Conservation (phyloP, 2,329 filamentous ascomycete species). For the Xylaria sp. region DNA sequence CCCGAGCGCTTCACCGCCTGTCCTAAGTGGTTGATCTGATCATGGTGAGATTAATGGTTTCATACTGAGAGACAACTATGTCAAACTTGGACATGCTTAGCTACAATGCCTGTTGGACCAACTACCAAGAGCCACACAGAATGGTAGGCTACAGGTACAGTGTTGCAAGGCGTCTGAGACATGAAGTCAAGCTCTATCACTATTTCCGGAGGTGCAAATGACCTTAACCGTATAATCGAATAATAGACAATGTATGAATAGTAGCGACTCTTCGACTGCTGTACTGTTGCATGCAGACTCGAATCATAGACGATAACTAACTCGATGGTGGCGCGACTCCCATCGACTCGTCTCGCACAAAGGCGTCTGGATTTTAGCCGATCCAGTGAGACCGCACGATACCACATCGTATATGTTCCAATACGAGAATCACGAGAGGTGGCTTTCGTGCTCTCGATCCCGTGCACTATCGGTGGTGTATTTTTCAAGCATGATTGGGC, state of each 20-base stretch:
- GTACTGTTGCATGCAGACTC: background rate
- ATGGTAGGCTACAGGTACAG: background rate
- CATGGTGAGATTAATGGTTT: background rate
- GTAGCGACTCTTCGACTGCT: background rate
- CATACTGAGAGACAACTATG: background rate
- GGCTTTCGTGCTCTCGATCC: slow-evolving; percentile 5
- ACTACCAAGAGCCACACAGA: background rate
- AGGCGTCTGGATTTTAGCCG: slow-evolving; percentile 21
- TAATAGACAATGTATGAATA: background rate
- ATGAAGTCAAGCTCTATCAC: background rate
- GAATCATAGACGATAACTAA: slow-evolving; percentile 14
- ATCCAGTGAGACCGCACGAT: slow-evolving; percentile 15
- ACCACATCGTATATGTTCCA: slow-evolving; percentile 28
- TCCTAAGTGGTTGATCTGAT: background rate
- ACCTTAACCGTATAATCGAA: background rate
- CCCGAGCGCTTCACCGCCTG: background rate
- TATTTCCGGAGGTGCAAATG: background rate
- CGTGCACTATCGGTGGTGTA: background rate
- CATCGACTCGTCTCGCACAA: slow-evolving; percentile 12
- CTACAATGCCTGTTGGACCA: background rate
- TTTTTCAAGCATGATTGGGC: slow-evolving; percentile 5
- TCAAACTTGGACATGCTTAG: background rate
- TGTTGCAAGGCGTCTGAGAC: background rate
- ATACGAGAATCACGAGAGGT: slow-evolving; percentile 25
- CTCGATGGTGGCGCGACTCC: slow-evolving; percentile 11